Conservation (phyloP, 1,139 yeast species). For the Zygosaccharomyces sapae region DNA sequence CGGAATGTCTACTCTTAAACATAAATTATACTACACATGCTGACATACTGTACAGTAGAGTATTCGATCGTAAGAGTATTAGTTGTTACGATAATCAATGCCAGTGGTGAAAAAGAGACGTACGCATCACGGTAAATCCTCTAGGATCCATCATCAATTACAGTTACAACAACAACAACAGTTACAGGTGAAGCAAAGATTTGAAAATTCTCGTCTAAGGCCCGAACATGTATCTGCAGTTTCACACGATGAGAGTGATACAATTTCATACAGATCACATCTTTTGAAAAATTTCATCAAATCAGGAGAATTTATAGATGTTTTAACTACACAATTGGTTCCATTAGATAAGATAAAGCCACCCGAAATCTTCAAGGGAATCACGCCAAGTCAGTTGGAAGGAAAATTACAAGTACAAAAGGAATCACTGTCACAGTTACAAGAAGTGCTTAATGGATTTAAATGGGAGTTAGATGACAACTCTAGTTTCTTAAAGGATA, state of each 20-base stretch:
- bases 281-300: slow-evolving; percentile 27
- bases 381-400: slow-evolving; percentile 13
- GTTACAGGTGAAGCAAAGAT: slow-evolving; percentile 17
- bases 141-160: slow-evolving; percentile 14
- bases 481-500: slow-evolving; percentile 11
- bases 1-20: neutral
- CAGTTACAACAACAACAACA: slow-evolving; percentile 19
- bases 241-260: slow-evolving; percentile 36
- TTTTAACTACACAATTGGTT: slow-evolving; percentile 26
- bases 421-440: slow-evolving; percentile 12
- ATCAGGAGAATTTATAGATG: slow-evolving; percentile 25
- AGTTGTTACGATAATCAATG: slow-evolving; percentile 1
- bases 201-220: slow-evolving; percentile 25
- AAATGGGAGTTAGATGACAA: slow-evolving; percentile 7
- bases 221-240: slow-evolving; percentile 29
- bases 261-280: slow-evolving; percentile 31
- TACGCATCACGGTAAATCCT: slow-evolving; percentile 16
- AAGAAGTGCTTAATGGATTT: slow-evolving; percentile 7
- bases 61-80: too few species aligned
- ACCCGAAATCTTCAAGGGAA: slow-evolving; percentile 21
- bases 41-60: too few species aligned
- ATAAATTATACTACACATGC: too few species aligned
- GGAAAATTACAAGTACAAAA: slow-evolving; percentile 16
- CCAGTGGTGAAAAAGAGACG: slow-evolving; percentile 24
- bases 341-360: slow-evolving; percentile 24